A percentile compares a stretch with the other conserved stretches of the same genome.
Evolutionary conservation across 2,329 filamentous ascomycete species (phyloP).

Genomic region (Emergomyces pasteurianus): DNA sequence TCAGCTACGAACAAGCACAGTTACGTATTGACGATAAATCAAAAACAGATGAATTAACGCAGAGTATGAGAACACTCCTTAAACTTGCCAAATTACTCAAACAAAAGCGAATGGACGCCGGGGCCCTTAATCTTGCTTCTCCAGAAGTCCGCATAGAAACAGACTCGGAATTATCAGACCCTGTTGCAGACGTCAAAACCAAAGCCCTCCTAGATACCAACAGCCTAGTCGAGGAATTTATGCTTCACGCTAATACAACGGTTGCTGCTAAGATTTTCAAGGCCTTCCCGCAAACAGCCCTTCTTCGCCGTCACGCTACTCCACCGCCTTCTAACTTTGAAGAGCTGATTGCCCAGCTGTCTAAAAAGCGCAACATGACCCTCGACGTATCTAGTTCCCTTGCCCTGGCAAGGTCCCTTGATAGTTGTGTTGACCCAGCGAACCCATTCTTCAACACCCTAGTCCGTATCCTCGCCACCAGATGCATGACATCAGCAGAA

Average conservation of each 20-base stretch:
- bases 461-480: conserved; percentile 90
- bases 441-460: conserved; percentile 98
- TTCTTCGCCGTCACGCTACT: conserved; percentile 81
- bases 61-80: conserved; percentile 76
- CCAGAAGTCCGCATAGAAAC: conserved; percentile 94
- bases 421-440: conserved; percentile 62
- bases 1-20: conserved; percentile 95
- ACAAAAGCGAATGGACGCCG: conserved; percentile 91
- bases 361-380: conserved; percentile 70
- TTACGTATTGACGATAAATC: conserved; percentile 81
- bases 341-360: conserved; percentile 80
- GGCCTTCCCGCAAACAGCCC: conserved; percentile 86
- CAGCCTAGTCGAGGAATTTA: conserved; percentile 96
- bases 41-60: conserved; percentile 78
- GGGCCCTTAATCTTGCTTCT: conserved; percentile 89
- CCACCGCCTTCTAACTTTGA: conserved; percentile 96
- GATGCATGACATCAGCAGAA: conserved; percentile 98
- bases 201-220: conserved; percentile 92
- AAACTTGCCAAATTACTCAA: conserved; percentile 84
- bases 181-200: conserved; percentile 80
- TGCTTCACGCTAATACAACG: conserved; percentile 94
- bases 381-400: conserved; percentile 76
- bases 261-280: conserved; percentile 85
- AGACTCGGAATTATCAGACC: conserved; percentile 91
- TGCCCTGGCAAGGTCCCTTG: conserved; percentile 85